phyloP scores from a whole-genome alignment of 306 rosid species.

The Ochetophila trinervis region DNA sequence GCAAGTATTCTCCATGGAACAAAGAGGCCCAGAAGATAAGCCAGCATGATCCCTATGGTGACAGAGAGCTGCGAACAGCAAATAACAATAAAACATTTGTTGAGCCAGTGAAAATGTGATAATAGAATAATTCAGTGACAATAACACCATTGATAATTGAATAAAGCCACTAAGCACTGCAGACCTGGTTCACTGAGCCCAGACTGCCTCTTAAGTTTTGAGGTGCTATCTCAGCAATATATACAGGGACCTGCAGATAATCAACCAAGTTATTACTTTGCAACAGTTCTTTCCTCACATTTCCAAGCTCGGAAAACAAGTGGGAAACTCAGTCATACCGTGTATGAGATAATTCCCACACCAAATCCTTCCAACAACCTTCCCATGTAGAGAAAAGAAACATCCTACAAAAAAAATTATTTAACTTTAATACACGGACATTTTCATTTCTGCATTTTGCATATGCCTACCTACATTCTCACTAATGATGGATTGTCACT shows the following conservation, averaged over 20 bases:
- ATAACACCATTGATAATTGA: neutral
- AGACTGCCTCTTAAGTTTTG: constrained; percentile 81
- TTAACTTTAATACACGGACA: constrained; percentile 7
- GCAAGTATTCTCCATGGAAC: constrained; percentile 95
- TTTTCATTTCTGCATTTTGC: constrained; percentile 2
- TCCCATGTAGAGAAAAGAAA: constrained; percentile 94
- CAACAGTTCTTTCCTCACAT: constrained; percentile 18
- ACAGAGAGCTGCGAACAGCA: constrained; percentile 67
- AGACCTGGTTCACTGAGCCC: constrained; percentile 87
- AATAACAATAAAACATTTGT: neutral
- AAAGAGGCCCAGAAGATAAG: constrained; percentile 89
- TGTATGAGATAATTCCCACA: constrained; percentile 89
- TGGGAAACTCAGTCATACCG: constrained; percentile 42
- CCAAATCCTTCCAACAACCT: constrained; percentile 98
- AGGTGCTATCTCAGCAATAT: constrained; percentile 94
- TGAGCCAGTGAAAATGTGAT: constrained; percentile 1
- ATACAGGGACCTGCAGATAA: constrained; percentile 73
- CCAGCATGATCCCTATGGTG: constrained; percentile 87
- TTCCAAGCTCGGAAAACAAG: constrained; percentile 11
- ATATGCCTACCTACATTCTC: constrained; percentile 8
- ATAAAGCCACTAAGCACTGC: constrained; percentile 18
- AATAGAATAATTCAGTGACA: neutral
- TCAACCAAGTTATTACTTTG: constrained; percentile 15
- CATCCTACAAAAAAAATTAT: constrained; percentile 50
- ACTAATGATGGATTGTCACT: constrained; percentile 3